Percentiles rank a stretch among this genome's conserved stretches.
phyloP scores from a whole-genome alignment of 2,329 filamentous ascomycete genomes.

The Aspergillus amoenus region DNA sequence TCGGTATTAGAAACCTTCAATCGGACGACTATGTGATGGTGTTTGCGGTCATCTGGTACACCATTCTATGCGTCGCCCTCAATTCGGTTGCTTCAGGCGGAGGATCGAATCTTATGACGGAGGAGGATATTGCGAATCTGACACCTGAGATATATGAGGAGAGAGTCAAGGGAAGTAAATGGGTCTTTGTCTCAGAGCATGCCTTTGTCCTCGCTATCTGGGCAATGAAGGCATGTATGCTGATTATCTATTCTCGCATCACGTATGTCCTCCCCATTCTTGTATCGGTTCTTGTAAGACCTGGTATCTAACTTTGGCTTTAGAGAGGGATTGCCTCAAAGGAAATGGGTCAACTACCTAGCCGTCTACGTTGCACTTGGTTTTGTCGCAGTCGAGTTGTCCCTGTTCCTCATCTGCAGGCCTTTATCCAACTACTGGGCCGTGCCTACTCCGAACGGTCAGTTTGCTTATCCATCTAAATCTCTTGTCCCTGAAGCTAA shows the following conservation, averaged over 20 bases:
- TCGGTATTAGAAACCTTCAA: constrained; percentile 53
- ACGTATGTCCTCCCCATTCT: constrained; percentile 35
- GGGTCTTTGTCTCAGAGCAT: constrained; percentile 62
- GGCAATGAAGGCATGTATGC: constrained; percentile 54
- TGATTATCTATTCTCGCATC: constrained; percentile 54
- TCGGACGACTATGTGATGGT: constrained; percentile 58
- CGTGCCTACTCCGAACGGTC: constrained; percentile 43
- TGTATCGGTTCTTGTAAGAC: not conserved
- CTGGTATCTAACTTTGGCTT: constrained; percentile 1
- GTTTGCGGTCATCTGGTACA: constrained; percentile 56
- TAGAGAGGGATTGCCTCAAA: constrained; percentile 34
- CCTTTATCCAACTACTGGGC: constrained; percentile 54
- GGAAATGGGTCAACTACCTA: constrained; percentile 38
- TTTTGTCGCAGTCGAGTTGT: constrained; percentile 51
- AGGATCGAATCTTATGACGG: constrained; percentile 61
- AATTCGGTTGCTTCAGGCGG: constrained; percentile 55
- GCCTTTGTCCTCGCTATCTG: constrained; percentile 59
- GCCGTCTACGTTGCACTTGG: constrained; percentile 45
- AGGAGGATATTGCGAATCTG: constrained; percentile 45
- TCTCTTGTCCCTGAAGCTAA: constrained; percentile 5
- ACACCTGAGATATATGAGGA: constrained; percentile 47
- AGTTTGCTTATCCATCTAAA: constrained; percentile 7
- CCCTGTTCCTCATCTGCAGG: constrained; percentile 53
- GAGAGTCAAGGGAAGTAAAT: constrained; percentile 57
- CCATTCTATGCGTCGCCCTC: constrained; percentile 54